Conservation (phyloP, 1,139 yeast species). For the Zhuliangozyma parablackwelliae region DNA sequence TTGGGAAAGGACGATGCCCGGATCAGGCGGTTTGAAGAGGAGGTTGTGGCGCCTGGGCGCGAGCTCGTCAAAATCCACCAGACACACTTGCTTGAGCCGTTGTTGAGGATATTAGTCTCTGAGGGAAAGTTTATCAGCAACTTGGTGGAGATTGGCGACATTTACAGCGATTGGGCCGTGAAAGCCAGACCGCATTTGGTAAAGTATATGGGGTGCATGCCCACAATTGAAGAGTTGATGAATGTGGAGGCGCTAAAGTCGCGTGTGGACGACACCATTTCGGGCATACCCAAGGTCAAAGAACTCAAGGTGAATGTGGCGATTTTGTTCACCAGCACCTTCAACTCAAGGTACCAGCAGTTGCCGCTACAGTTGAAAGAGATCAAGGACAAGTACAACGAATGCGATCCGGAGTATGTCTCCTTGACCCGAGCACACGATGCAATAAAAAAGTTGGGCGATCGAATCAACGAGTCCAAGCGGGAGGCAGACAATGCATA, state of each 20-base stretch:
- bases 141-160: conserved; percentile 49
- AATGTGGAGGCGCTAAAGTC: conserved; percentile 47
- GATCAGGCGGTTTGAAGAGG: conserved; percentile 40
- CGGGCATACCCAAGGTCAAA: conserved; percentile 36
- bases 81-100: conserved; percentile 52
- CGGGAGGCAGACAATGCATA: conserved; percentile 52
- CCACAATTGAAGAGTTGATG: conserved; percentile 28
- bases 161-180: conserved; percentile 63
- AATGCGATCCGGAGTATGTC: conserved; percentile 53
- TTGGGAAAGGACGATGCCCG: conserved; percentile 27
- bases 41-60: conserved; percentile 57
- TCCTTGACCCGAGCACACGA: conserved; percentile 53
- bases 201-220: conserved; percentile 50
- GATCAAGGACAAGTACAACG: conserved; percentile 43
- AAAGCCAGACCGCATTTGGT: conserved; percentile 42
- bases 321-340: conserved; percentile 67
- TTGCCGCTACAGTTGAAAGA: conserved; percentile 65
- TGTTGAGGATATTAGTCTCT: conserved; percentile 30
- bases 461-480: conserved; percentile 47
- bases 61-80: conserved; percentile 62
- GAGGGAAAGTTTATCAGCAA: conserved; percentile 65
- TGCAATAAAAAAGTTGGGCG: conserved; percentile 31
- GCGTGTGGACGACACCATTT: conserved; percentile 46
- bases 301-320: conserved; percentile 50
- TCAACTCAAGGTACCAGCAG: conserved; percentile 69